Percentiles rank a stretch among this genome's conserved stretches.
Evolutionary conservation across 805 yeast genomes (phyloP).

Genomic region (Zygoascus ofunaensis): DNA sequence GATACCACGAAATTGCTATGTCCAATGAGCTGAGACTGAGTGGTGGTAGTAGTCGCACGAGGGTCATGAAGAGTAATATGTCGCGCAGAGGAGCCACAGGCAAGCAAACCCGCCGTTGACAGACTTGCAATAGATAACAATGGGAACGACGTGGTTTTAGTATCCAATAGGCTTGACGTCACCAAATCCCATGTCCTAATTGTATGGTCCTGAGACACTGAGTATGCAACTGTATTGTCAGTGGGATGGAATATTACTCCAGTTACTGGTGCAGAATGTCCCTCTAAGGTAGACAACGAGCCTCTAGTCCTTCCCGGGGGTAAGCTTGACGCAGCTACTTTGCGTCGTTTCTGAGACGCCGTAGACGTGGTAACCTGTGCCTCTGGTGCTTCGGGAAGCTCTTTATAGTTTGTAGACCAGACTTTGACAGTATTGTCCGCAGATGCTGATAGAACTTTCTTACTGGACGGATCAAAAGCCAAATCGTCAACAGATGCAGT

Average conservation of each 20-base stretch:
- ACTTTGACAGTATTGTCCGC: conserved; percentile 71
- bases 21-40: conserved; percentile 68
- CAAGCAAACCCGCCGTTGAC: conserved; percentile 53
- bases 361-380: conserved; percentile 39
- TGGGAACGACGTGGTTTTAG: conserved; percentile 79
- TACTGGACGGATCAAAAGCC: conserved; percentile 45
- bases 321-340: conserved; percentile 60
- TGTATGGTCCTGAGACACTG: conserved; percentile 93
- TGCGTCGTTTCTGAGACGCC: conserved; percentile 82
- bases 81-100: conserved; percentile 96
- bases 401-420: conserved; percentile 84
- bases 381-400: conserved; percentile 52
- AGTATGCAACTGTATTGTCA: conserved; percentile 78
- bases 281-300: conserved; percentile 68
- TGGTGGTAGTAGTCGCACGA: conserved; percentile 45
- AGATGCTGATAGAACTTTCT: conserved; percentile 73
- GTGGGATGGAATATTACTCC: conserved; percentile 63
- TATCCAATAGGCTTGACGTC: conserved; percentile 75
- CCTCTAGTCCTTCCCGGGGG: conserved; percentile 70
- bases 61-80: conserved; percentile 94
- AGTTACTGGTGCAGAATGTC: conserved; percentile 83
- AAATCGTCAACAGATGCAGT: conserved; percentile 75
- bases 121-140: conserved; percentile 66
- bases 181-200: conserved; percentile 94
- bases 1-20: conserved; percentile 87